Conservation (phyloP, 208 protist genomes). For the Crithidia acanthocephali region DNA sequence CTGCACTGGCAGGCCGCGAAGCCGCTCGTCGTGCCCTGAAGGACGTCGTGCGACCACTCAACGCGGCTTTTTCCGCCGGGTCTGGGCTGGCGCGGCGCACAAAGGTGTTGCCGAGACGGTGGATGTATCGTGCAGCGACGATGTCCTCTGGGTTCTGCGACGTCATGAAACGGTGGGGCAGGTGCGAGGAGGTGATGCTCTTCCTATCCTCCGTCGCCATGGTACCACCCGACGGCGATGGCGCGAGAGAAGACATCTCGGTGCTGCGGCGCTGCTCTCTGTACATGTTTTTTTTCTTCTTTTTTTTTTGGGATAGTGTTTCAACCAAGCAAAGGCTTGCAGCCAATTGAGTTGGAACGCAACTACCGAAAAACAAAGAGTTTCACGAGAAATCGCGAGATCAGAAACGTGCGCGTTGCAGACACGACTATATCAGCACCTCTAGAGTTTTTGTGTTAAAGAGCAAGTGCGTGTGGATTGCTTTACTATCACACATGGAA, state of each 20-base stretch:
- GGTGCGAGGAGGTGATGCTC: not conserved
- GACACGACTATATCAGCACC: no score
- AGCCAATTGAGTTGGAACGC: no score
- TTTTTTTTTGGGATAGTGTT: constrained; percentile 14
- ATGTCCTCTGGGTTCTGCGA: constrained; percentile 22
- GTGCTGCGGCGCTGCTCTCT: not conserved
- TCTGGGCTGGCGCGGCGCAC: constrained; percentile 7
- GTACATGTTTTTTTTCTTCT: constrained; percentile 9
- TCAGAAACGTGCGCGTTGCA: no score
- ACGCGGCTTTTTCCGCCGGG: not conserved
- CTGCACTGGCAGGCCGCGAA: not conserved
- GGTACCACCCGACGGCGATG: not conserved
- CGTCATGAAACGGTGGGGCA: not conserved
- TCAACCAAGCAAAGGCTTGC: no score
- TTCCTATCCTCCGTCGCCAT: not conserved
- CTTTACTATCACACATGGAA: no score
- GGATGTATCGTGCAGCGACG: constrained; percentile 29
- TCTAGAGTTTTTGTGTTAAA: no score
- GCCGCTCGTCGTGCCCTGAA: not conserved
- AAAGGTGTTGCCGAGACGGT: constrained; percentile 32
- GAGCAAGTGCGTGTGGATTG: no score
- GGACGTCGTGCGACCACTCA: constrained; percentile 1
- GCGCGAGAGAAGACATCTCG: constrained; percentile 4
- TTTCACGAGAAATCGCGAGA: no score
- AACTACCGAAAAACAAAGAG: no score